Evolutionary conservation across 371 early-diverging fungal genomes (phyloP).

Genomic region (Parasitella parasitica): DNA sequence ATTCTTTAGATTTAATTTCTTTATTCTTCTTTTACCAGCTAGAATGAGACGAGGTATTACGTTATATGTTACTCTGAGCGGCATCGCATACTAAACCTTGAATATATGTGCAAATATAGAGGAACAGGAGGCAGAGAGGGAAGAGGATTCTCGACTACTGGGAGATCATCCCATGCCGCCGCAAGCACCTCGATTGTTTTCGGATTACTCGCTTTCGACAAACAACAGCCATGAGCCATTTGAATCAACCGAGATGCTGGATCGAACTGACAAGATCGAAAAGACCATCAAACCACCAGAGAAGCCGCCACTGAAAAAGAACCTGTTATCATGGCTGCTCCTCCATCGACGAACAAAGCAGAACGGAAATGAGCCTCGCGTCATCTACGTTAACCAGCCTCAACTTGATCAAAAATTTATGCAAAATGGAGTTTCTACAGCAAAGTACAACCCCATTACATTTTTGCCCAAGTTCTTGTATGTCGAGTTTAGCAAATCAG

Average conservation of each 20-base stretch:
- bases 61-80: too few relatives aligned
- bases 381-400: slow-evolving; percentile 73
- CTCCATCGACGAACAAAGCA: not conserved
- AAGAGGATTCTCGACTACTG: slow-evolving; percentile 4
- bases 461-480: slow-evolving; percentile 88
- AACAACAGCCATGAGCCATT: not conserved
- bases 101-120: too few relatives aligned
- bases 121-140: not conserved
- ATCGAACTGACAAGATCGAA: not conserved
- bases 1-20: not conserved
- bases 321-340: not conserved
- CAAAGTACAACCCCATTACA: slow-evolving; percentile 80
- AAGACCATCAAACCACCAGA: not conserved
- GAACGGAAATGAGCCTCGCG: slow-evolving; percentile 36
- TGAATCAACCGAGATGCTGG: slow-evolving; percentile 9
- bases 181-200: not conserved
- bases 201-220: slow-evolving; percentile 8
- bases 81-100: too few relatives aligned
- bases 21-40: not conserved
- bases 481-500: slow-evolving; percentile 87
- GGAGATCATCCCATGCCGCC: not conserved
- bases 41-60: not conserved
- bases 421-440: slow-evolving; percentile 72
- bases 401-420: slow-evolving; percentile 66
- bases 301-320: not conserved